phyloP scores from a whole-genome alignment of 83 land plant species.

The Picea abies region DNA sequence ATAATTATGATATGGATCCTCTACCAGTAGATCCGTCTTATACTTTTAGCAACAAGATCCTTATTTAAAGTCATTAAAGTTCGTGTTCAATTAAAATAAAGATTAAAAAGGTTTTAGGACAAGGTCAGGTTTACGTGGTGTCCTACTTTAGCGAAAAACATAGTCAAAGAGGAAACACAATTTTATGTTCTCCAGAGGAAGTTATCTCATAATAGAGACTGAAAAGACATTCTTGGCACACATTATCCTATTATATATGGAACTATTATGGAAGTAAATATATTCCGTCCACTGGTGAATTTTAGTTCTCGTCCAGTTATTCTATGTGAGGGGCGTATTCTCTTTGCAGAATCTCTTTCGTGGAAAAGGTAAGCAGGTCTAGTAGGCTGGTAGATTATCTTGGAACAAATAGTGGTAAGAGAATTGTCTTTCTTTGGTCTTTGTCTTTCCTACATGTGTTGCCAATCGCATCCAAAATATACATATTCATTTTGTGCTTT shows the following conservation, averaged over 20 bases:
- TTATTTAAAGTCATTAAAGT: not conserved
- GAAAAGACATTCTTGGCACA: too few species aligned
- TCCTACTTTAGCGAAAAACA: not conserved
- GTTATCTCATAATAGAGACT: too few species aligned
- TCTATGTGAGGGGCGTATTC: not conserved
- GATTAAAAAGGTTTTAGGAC: too few species aligned
- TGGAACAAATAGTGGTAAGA: too few species aligned
- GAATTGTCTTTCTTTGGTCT: too few species aligned
- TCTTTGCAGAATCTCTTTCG: not conserved
- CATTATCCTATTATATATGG: too few species aligned
- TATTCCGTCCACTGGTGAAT: not conserved
- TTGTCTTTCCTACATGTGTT: too few species aligned
- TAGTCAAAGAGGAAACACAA: too few species aligned
- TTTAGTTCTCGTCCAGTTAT: not conserved
- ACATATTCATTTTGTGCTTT: too few species aligned
- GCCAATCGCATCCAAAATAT: too few species aligned
- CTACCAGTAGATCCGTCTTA: not conserved
- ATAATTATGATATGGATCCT: not conserved
- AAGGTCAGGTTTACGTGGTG: not conserved
- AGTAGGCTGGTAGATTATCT: too few species aligned
- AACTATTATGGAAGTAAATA: not conserved
- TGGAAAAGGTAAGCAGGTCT: slow-evolving; percentile 15
- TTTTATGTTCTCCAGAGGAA: too few species aligned
- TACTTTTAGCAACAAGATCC: not conserved
- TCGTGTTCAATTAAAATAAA: not conserved